Conservation (phyloP, 352 stramenopile species). For the Globisporangium abappressorium region DNA sequence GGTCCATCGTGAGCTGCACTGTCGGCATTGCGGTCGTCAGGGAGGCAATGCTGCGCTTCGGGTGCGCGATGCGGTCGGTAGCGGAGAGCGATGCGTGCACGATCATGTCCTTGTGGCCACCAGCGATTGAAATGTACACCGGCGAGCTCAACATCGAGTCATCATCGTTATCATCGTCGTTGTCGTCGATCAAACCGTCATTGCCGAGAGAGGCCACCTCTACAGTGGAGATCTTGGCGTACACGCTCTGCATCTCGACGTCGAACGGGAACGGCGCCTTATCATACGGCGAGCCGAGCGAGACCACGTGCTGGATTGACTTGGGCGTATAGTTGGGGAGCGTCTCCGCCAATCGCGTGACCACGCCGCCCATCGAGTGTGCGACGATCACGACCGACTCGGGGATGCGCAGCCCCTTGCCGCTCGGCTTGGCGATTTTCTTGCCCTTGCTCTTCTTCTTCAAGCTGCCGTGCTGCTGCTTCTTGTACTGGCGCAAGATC, state of each 20-base stretch:
- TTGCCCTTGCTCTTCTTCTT: conserved; percentile 19
- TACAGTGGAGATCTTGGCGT: conserved; percentile 33
- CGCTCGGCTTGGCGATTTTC: conserved; percentile 11
- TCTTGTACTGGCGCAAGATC: conserved; percentile 77
- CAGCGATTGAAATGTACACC: conserved; percentile 74
- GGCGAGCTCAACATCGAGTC: conserved; percentile 8
- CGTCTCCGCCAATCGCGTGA: conserved; percentile 54
- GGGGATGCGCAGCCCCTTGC: conserved; percentile 19
- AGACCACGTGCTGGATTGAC: conserved; percentile 78
- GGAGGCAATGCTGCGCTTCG: conserved; percentile 33
- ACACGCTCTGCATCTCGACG: conserved; percentile 56
- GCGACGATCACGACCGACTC: conserved; percentile 74
- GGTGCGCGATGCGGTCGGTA: conserved; percentile 31
- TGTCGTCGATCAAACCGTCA: conserved; percentile 3
- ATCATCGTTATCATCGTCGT: conserved; percentile 12
- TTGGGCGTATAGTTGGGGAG: conserved; percentile 71
- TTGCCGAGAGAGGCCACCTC: not conserved
- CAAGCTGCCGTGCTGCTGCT: conserved; percentile 25
- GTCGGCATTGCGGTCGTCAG: conserved; percentile 59
- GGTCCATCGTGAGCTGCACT: conserved; percentile 70
- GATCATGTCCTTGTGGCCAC: conserved; percentile 77
- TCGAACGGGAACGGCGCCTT: conserved; percentile 64
- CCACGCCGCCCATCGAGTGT: conserved; percentile 85
- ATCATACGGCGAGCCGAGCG: conserved; percentile 63
- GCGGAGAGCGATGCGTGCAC: conserved; percentile 54